phyloP scores from a whole-genome alignment of 257 asterid species.

The Forsythia viridissima region DNA sequence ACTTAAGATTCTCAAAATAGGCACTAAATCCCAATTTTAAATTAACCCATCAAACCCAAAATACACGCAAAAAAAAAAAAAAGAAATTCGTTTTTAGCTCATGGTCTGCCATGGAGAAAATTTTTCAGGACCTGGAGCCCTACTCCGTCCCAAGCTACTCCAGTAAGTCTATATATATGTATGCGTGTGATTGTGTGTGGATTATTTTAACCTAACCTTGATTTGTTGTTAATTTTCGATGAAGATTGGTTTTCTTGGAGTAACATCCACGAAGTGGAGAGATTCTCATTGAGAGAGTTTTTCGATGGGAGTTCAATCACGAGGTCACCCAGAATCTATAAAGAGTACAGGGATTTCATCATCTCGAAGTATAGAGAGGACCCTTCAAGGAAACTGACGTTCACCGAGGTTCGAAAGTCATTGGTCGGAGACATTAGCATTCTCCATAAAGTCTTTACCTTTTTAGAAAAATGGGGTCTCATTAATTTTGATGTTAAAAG shows the following conservation, averaged over 20 bases:
- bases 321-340: slow-evolving; percentile 76
- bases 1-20: background rate
- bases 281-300: slow-evolving; percentile 67
- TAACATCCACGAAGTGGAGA: slow-evolving; percentile 83
- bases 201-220: slow-evolving; percentile 25
- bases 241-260: slow-evolving; percentile 92
- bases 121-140: slow-evolving; percentile 59
- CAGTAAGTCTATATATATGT: slow-evolving; percentile 44
- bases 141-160: slow-evolving; percentile 91
- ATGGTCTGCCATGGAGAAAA: slow-evolving; percentile 46
- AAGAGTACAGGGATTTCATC: slow-evolving; percentile 84
- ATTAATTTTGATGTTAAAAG: slow-evolving; percentile 57
- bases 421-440: slow-evolving; percentile 80
- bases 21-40: background rate
- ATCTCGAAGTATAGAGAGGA: slow-evolving; percentile 77
- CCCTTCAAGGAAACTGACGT: slow-evolving; percentile 58
- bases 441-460: slow-evolving; percentile 79
- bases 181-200: background rate
- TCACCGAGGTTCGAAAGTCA: slow-evolving; percentile 80
- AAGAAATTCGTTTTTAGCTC: background rate
- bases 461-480: slow-evolving; percentile 88
- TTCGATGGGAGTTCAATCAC: slow-evolving; percentile 77
- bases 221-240: slow-evolving; percentile 3
- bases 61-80: background rate
- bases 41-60: slow-evolving; percentile 5